These are phyloP conservation scores for Golubevia sp. DNA, from an alignment of 1,284 basidiomycete genomes.

Conservation along the genomic window DNA sequence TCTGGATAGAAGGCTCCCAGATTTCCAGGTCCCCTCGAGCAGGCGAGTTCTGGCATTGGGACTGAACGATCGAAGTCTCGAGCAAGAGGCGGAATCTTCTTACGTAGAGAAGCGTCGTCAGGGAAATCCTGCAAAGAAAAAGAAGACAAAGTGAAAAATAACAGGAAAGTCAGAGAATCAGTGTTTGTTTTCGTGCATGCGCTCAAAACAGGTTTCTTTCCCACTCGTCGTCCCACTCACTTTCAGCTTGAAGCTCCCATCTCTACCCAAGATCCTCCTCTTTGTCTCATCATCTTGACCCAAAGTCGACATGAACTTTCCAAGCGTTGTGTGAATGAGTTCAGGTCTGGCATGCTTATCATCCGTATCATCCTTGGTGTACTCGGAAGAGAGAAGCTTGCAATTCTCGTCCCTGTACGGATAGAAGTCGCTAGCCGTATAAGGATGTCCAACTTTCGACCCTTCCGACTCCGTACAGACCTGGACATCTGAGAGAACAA, in stretches of 20 bases:
- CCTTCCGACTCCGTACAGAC: conserved; percentile 65
- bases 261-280: conserved; percentile 45
- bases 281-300: conserved; percentile 70
- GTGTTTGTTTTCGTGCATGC: not conserved
- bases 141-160: not conserved
- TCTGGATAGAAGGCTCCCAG: conserved; percentile 81
- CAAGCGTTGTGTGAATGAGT: conserved; percentile 63
- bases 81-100: conserved; percentile 81
- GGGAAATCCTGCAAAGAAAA: conserved; percentile 82
- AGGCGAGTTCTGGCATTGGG: conserved; percentile 83
- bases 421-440: conserved; percentile 80
- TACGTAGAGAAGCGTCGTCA: conserved; percentile 78
- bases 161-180: not conserved
- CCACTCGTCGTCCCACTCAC: conserved; percentile 61
- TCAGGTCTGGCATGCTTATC: conserved; percentile 67
- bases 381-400: conserved; percentile 66
- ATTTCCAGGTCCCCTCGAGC: conserved; percentile 84
- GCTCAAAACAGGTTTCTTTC: too few relatives aligned
- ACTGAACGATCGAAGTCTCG: conserved; percentile 81
- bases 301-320: conserved; percentile 79
- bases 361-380: conserved; percentile 67
- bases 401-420: conserved; percentile 70
- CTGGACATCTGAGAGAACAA: conserved; percentile 74
- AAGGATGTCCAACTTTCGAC: conserved; percentile 60
- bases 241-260: conserved; percentile 76